Evolutionary conservation across 139 green algal species (phyloP).

Genomic region (Chlamydomonas eustigma): DNA sequence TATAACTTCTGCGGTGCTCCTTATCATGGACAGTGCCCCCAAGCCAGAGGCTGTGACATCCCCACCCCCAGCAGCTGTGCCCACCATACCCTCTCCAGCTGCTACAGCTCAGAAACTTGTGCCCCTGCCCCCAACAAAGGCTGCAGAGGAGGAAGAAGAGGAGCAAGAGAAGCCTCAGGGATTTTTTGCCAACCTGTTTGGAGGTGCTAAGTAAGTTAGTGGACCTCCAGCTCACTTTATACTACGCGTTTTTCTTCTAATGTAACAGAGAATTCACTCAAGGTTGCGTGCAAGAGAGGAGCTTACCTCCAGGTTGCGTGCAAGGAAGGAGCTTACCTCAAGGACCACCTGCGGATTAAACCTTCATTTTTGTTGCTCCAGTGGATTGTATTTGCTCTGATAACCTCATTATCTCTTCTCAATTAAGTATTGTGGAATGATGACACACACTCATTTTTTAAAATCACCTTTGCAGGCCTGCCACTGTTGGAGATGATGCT

Average conservation of each 20-base stretch:
- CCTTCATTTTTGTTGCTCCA: no score
- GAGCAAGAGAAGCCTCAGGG: not conserved
- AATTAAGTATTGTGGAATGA: not conserved
- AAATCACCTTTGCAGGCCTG: not conserved
- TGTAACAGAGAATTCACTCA: not conserved
- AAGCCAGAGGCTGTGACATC: no score
- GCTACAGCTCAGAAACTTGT: no score
- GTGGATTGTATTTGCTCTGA: not conserved
- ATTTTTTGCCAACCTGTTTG: not conserved
- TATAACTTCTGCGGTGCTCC: no score
- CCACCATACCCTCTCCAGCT: no score
- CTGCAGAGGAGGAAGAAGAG: not conserved
- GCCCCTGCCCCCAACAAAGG: not conserved
- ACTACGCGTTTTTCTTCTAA: not conserved
- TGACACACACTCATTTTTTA: not conserved
- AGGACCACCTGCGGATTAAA: no score
- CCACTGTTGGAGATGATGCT: not conserved
- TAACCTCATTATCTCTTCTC: not conserved
- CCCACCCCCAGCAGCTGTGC: no score
- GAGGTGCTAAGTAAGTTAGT: not conserved
- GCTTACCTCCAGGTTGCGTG: no score
- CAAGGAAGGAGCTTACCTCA: no score
- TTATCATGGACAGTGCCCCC: no score
- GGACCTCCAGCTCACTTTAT: not conserved
- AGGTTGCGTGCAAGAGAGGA: not conserved